A percentile compares a stretch with the other conserved stretches of the same genome.
These are phyloP conservation scores for Durotheca rogersii DNA, from an alignment of 495 filamentous ascomycete genomes.

Conservation along the genomic window DNA sequence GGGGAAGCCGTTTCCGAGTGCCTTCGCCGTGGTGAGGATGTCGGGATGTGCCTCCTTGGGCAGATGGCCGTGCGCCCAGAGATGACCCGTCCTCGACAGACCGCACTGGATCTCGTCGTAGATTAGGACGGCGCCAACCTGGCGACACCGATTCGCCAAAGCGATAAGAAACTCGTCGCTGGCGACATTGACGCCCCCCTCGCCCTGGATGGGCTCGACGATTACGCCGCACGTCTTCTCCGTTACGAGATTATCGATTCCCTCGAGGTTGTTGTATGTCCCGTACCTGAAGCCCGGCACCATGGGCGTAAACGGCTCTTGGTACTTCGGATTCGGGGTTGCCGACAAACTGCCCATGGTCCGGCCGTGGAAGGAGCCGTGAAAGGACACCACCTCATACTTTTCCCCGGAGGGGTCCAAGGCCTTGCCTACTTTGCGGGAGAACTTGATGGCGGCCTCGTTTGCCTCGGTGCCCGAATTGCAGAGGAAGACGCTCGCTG, in stretches of 20 bases:
- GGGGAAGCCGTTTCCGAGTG: slow-evolving; percentile 92
- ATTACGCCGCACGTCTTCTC: slow-evolving; percentile 92
- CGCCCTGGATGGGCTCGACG: slow-evolving; percentile 95
- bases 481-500: slow-evolving; percentile 83
- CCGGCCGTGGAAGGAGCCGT: slow-evolving; percentile 90
- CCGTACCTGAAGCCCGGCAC: slow-evolving; percentile 89
- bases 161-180: slow-evolving; percentile 76
- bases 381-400: slow-evolving; percentile 82
- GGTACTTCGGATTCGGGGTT: slow-evolving; percentile 98
- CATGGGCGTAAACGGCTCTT: slow-evolving; percentile 92
- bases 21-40: slow-evolving; percentile 91
- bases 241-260: slow-evolving; percentile 69
- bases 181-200: slow-evolving; percentile 87
- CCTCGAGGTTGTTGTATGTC: slow-evolving; percentile 75
- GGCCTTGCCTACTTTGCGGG: slow-evolving; percentile 82
- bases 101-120: slow-evolving; percentile 98
- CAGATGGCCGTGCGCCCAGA: slow-evolving; percentile 83
- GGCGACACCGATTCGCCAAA: slow-evolving; percentile 75
- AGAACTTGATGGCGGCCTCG: slow-evolving; percentile 96
- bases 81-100: slow-evolving; percentile 74
- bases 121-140: slow-evolving; percentile 84
- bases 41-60: slow-evolving; percentile 85
- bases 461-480: slow-evolving; percentile 96
- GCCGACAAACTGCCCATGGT: slow-evolving; percentile 92
- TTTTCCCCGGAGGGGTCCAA: slow-evolving; percentile 70